Conservation (phyloP, 805 yeast genomes). For the Spathaspora sp. region DNA sequence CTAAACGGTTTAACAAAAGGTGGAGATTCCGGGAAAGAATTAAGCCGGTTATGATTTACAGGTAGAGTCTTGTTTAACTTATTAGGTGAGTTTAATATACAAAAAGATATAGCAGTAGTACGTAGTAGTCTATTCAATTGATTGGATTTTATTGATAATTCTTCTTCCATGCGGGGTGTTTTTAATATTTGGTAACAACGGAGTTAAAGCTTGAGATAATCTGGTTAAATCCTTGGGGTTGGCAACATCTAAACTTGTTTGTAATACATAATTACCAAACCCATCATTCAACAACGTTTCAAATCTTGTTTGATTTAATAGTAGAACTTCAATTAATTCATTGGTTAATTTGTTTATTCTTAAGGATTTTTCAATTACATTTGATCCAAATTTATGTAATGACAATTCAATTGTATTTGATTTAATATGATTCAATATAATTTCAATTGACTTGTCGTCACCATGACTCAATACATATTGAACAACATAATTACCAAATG, state of each 20-base stretch:
- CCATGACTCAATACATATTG: constrained; percentile 76
- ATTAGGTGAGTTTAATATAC: not conserved
- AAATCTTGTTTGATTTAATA: constrained; percentile 29
- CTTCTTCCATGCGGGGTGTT: constrained; percentile 97
- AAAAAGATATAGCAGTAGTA: not conserved
- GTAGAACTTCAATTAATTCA: constrained; percentile 40
- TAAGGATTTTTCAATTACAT: constrained; percentile 55
- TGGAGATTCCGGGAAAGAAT: too few relatives aligned
- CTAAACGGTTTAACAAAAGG: too few relatives aligned
- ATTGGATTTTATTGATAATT: constrained; percentile 64
- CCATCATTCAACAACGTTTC: constrained; percentile 51
- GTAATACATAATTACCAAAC: constrained; percentile 57
- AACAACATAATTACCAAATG: constrained; percentile 95
- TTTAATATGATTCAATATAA: constrained; percentile 33
- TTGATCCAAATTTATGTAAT: constrained; percentile 60
- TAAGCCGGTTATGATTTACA: too few relatives aligned
- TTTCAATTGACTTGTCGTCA: constrained; percentile 28
- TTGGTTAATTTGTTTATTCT: constrained; percentile 46
- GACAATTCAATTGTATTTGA: constrained; percentile 42
- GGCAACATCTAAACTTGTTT: constrained; percentile 57
- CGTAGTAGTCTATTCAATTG: not conserved
- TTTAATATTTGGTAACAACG: constrained; percentile 73
- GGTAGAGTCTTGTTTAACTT: not conserved
- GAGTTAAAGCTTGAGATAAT: constrained; percentile 59
- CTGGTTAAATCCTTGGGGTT: constrained; percentile 47